Conservation (phyloP, 2,329 filamentous ascomycete species). For the Calonectria naviculata region DNA sequence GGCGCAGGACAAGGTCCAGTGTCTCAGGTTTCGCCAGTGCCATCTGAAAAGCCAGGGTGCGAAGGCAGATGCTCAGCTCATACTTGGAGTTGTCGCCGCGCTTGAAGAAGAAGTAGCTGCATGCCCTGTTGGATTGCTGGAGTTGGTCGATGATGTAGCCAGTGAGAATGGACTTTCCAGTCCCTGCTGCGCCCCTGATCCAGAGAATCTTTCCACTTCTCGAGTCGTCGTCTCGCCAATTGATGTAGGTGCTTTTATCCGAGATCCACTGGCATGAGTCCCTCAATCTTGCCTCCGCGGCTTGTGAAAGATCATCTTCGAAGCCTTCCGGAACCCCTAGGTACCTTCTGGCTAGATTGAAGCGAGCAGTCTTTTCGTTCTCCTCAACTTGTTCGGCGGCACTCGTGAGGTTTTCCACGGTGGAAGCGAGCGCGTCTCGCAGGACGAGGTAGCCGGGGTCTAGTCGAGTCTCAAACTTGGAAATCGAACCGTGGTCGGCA, state of each 20-base stretch:
- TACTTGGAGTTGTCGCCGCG: constrained; percentile 35
- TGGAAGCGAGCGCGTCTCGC: constrained; percentile 41
- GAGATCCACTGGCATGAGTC: constrained; percentile 31
- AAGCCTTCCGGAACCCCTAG: constrained; percentile 22
- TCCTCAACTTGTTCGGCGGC: constrained; percentile 7
- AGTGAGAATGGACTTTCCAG: constrained; percentile 49
- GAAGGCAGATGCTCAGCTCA: constrained; percentile 36
- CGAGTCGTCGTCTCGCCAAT: constrained; percentile 26
- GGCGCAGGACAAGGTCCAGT: constrained; percentile 39
- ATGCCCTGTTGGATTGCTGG: neutral
- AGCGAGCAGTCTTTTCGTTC: constrained; percentile 9
- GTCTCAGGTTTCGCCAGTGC: constrained; percentile 30
- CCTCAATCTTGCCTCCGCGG: constrained; percentile 18
- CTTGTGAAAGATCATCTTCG: constrained; percentile 25
- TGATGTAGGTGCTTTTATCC: constrained; percentile 21
- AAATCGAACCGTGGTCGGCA: constrained; percentile 55
- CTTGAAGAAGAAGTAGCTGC: constrained; percentile 42
- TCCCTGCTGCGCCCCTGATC: constrained; percentile 43
- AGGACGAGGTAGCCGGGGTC: constrained; percentile 52
- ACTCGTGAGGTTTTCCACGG: constrained; percentile 21
- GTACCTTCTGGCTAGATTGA: constrained; percentile 24
- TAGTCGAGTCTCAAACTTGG: constrained; percentile 49
- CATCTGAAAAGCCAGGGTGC: constrained; percentile 46
- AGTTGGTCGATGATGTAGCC: constrained; percentile 46
- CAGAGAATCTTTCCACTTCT: constrained; percentile 20